phyloP scores from a whole-genome alignment of 768 basidiomycete species.

The Russula ochroleuca region DNA sequence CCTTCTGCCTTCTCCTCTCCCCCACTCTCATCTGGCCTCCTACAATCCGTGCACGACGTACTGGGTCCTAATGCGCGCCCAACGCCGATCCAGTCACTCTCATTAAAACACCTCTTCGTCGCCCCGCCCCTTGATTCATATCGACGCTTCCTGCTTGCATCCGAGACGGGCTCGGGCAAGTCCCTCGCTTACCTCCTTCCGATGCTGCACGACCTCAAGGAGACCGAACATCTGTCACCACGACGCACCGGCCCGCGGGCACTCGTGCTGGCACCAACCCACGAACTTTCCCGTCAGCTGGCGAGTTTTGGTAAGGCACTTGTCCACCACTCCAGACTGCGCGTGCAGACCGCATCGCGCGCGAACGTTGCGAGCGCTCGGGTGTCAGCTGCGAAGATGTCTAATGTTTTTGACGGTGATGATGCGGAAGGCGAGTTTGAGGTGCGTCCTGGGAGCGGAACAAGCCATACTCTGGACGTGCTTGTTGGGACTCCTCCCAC shows the following conservation, averaged over 20 bases:
- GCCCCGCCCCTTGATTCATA: conserved; percentile 38
- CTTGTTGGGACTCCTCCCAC: conserved; percentile 64
- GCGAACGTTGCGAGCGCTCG: conserved; percentile 41
- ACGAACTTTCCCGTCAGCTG: conserved; percentile 82
- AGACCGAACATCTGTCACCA: conserved; percentile 43
- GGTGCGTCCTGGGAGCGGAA: conserved; percentile 23
- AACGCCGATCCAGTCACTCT: conserved; percentile 75
- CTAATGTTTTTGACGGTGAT: conserved; percentile 31
- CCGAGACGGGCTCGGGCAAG: conserved; percentile 90
- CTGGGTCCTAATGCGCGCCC: conserved; percentile 56
- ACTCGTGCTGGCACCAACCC: conserved; percentile 80
- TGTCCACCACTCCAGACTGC: conserved; percentile 68
- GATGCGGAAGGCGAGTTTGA: conserved; percentile 30
- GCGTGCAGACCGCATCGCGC: conserved; percentile 66
- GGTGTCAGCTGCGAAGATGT: conserved; percentile 49
- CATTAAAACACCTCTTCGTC: conserved; percentile 59
- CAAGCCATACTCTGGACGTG: conserved; percentile 45
- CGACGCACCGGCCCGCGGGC: conserved; percentile 53
- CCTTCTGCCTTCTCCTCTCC: conserved; percentile 56
- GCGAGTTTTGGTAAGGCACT: conserved; percentile 69
- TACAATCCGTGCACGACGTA: conserved; percentile 51
- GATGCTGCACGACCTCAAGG: conserved; percentile 72
- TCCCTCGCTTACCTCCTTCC: conserved; percentile 88
- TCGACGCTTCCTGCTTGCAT: conserved; percentile 61
- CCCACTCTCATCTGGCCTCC: conserved; percentile 61